phyloP scores from a whole-genome alignment of 1,139 yeast genomes.

The Candida tropicalis region DNA sequence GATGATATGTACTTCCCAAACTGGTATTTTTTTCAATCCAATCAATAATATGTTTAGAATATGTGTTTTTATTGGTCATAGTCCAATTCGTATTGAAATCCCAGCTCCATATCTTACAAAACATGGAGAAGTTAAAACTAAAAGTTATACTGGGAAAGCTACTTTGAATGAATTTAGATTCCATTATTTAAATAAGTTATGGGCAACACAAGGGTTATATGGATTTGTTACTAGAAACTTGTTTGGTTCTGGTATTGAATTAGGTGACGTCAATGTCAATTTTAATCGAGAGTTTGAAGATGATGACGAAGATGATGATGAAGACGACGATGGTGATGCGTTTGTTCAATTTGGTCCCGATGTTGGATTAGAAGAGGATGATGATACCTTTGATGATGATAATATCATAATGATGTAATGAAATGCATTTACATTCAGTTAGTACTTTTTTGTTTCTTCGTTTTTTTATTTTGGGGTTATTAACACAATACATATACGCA shows the following conservation, averaged over 20 bases:
- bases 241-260: constrained; percentile 25
- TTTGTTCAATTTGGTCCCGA: constrained; percentile 8
- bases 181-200: constrained; percentile 54
- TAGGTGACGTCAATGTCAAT: constrained; percentile 15
- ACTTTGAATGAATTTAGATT: constrained; percentile 54
- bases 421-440: background rate
- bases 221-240: constrained; percentile 38
- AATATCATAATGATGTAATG: background rate
- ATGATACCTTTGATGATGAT: constrained; percentile 6
- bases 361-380: constrained; percentile 22
- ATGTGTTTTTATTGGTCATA: constrained; percentile 33
- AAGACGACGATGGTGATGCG: constrained; percentile 14
- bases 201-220: constrained; percentile 58
- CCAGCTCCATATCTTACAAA: constrained; percentile 70
- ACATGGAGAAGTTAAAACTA: constrained; percentile 71
- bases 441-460: too few species aligned
- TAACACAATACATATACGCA: background rate
- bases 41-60: constrained; percentile 36
- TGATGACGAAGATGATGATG: constrained; percentile 20
- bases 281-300: constrained; percentile 20
- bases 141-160: constrained; percentile 55
- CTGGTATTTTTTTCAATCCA: constrained; percentile 51
- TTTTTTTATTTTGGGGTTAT: too few species aligned
- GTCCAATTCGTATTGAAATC: constrained; percentile 34
- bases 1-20: constrained; percentile 26